Evolutionary conservation across 352 stramenopile species (phyloP), one percentile per base, ranked within the genome.

Genomic region (Phytophthora syringae): DNA sequence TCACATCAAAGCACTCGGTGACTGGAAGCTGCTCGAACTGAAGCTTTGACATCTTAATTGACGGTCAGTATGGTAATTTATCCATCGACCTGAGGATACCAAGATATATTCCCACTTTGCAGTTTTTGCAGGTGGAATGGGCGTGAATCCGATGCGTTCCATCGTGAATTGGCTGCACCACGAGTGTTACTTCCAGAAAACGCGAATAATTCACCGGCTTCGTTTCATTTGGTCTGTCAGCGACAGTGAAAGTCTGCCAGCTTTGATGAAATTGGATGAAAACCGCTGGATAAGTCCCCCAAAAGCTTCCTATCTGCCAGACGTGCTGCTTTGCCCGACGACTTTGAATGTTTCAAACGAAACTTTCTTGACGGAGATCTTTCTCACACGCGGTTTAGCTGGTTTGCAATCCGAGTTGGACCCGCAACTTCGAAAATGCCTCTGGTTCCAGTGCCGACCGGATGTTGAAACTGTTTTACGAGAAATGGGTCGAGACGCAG

Each of bases 11-110:
- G n/a, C n/a, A n/a, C n/a, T n/a, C n/a, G n/a, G n/a, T n/a, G n/a
- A n/a, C n/a, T n/a, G n/a, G n/a, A n/a, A n/a, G n/a, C n/a, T n/a
- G n/a, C n/a, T n/a, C n/a, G n/a, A n/a, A n/a, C n/a, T n/a, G n/a
- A n/a, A n/a, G n/a, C 10, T 72, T 76, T 10, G 62, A 63, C 7
- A 25, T 86, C 9, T 55, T 85, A 3, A 60, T 88, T 4, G 81
- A 86, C 11, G 79, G 81, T 12, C 74, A 74, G 7, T 88, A 88
- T 25, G 79, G 81, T 0, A 61, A 64, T 27, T 56, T 78, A 6
- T 64, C 64, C 5, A 71, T 89, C 48, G 74, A 87, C 22, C 64
- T 87, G 64, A 80, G 12, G 45, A 70, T 44, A 18, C 30, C 3
- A 24, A 22, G 0, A 63, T 32, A 13, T 89, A 86, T 52, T 82